Percentiles rank a stretch among this genome's conserved stretches.
Conservation (phyloP, 768 basidiomycete genomes). For the Leccinum boreale region DNA sequence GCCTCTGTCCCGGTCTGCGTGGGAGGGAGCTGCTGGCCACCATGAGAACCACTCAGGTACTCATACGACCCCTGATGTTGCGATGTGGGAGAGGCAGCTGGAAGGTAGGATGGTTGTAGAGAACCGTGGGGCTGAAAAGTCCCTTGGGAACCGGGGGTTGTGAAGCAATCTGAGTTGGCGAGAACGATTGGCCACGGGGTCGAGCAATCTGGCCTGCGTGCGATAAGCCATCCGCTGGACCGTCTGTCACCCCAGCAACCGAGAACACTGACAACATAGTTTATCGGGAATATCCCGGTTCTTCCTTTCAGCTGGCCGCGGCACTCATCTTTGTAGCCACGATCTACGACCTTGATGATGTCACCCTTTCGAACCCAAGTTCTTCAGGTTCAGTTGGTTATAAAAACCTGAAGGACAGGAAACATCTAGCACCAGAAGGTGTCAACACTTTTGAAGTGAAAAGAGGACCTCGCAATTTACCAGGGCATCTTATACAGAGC, state of each 20-base stretch:
- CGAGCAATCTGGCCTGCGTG: slow-evolving; percentile 9
- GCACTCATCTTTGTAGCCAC: slow-evolving; percentile 97
- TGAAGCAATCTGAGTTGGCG: slow-evolving; percentile 11
- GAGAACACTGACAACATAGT: slow-evolving; percentile 79
- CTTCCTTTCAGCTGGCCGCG: slow-evolving; percentile 85
- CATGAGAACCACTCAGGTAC: slow-evolving; percentile 14
- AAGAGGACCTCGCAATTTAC: too few relatives aligned
- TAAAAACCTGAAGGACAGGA: slow-evolving; percentile 16
- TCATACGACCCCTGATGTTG: slow-evolving; percentile 22
- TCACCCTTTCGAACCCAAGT: slow-evolving; percentile 88
- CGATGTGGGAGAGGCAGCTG: neutral
- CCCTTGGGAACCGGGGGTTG: slow-evolving; percentile 13
- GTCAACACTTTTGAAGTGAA: too few relatives aligned
- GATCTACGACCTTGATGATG: slow-evolving; percentile 91
- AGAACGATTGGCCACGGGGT: slow-evolving; percentile 11
- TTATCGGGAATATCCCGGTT: slow-evolving; percentile 95
- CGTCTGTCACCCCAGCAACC: slow-evolving; percentile 68
- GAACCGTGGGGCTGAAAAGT: slow-evolving; percentile 9
- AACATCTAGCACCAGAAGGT: too few relatives aligned
- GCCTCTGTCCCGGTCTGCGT: slow-evolving; percentile 5
- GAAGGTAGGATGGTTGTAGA: slow-evolving; percentile 13
- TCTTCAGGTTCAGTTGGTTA: slow-evolving; percentile 72
- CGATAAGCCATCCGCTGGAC: slow-evolving; percentile 11
- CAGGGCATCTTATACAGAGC: too few relatives aligned
- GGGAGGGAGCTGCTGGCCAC: neutral